Evolutionary conservation across 2,329 filamentous ascomycete species (phyloP).

Genomic region (Aspergillus ruber): DNA sequence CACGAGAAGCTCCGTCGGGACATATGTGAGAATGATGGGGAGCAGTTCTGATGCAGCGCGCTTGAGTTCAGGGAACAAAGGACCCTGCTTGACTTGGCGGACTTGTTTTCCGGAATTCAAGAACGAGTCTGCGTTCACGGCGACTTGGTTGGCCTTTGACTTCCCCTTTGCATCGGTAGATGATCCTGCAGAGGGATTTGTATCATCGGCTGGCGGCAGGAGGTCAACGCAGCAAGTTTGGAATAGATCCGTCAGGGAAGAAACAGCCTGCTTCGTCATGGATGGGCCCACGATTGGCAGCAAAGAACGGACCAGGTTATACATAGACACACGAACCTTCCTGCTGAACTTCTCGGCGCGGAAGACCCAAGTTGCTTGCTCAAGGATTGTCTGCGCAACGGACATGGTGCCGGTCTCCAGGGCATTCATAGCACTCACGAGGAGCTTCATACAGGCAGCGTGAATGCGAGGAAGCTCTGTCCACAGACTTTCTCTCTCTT

Average conservation of each 20-base stretch:
- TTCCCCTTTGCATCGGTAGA: constrained; percentile 38
- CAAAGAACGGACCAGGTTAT: constrained; percentile 52
- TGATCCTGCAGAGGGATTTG: constrained; percentile 11
- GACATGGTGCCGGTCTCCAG: constrained; percentile 54
- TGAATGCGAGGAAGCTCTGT: constrained; percentile 68
- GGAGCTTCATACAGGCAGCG: constrained; percentile 59
- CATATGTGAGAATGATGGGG: constrained; percentile 52
- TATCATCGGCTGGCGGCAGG: constrained; percentile 45
- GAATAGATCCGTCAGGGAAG: constrained; percentile 57
- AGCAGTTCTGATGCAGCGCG: constrained; percentile 58
- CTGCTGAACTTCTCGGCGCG: constrained; percentile 45
- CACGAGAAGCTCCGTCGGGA: constrained; percentile 63
- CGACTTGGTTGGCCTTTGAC: constrained; percentile 28
- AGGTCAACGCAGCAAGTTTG: constrained; percentile 69
- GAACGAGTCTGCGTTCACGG: constrained; percentile 64
- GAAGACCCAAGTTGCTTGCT: constrained; percentile 68
- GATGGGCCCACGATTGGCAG: constrained; percentile 59
- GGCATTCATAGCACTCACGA: constrained; percentile 52
- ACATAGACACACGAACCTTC: constrained; percentile 55
- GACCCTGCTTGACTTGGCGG: constrained; percentile 12
- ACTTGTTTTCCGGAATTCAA: constrained; percentile 43
- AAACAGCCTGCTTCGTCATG: constrained; percentile 59
- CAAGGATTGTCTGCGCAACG: constrained; percentile 58
- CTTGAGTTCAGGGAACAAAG: constrained; percentile 39
- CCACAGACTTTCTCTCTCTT: constrained; percentile 78